These are phyloP conservation scores for Cicer yamashitae DNA, from an alignment of 306 rosid species.

Conservation along the genomic window DNA sequence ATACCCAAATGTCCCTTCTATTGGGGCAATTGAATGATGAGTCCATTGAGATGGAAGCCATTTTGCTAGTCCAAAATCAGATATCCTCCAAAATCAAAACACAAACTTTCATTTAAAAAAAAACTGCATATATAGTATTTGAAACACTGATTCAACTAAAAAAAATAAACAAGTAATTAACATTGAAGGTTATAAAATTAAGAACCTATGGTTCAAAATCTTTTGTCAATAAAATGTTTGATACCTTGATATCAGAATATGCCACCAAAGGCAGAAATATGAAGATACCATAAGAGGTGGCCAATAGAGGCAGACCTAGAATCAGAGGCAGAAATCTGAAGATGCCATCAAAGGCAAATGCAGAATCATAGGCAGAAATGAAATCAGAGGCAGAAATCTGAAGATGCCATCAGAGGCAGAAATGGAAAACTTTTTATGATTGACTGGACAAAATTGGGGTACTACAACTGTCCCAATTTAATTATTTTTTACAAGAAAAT, in stretches of 20 bases:
- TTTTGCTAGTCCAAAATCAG: slow-evolving; percentile 98
- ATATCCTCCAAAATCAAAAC: slow-evolving; percentile 58
- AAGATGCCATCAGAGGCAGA: no score
- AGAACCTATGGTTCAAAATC: slow-evolving; percentile 89
- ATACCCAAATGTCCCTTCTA: slow-evolving; percentile 98
- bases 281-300: no score
- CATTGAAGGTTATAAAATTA: slow-evolving; percentile 14
- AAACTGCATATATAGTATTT: background rate
- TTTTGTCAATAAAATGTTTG: slow-evolving; percentile 68
- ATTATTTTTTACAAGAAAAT: no score
- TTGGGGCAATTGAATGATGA: slow-evolving; percentile 96
- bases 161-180: background rate
- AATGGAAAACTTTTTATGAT: no score
- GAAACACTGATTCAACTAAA: background rate
- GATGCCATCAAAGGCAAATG: no score
- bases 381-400: no score
- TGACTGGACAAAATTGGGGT: no score
- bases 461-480: no score
- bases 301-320: no score
- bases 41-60: slow-evolving; percentile 99
- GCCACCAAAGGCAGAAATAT: no score
- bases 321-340: no score
- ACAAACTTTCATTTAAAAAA: slow-evolving; percentile 11
- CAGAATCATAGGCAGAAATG: no score
- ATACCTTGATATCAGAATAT: slow-evolving; percentile 88